Percentiles rank a stretch among this genome's conserved stretches.
Conservation (phyloP, 306 rosid genomes). For the Sesbania bispinosa region DNA sequence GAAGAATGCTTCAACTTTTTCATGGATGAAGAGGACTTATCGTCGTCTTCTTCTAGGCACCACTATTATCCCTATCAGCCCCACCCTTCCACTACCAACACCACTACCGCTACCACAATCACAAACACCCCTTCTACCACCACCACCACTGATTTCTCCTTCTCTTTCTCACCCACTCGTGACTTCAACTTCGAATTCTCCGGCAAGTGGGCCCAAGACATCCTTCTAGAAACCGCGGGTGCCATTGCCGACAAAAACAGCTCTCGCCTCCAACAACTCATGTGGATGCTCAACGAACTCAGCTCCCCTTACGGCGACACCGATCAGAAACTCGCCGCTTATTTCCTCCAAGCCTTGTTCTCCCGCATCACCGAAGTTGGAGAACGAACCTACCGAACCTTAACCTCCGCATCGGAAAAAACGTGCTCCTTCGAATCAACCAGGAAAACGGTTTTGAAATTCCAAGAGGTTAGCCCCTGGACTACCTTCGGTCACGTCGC, state of each 20-base stretch:
- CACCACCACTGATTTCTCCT: constrained; percentile 32
- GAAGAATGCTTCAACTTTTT: constrained; percentile 96
- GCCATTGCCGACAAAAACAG: constrained; percentile 72
- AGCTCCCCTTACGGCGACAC: constrained; percentile 82
- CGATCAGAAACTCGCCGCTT: constrained; percentile 72
- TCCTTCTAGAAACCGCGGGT: constrained; percentile 66
- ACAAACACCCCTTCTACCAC: constrained; percentile 12
- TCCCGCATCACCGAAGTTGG: constrained; percentile 79
- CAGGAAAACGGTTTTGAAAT: constrained; percentile 64
- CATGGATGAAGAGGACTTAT: constrained; percentile 97
- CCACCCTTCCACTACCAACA: constrained; percentile 29
- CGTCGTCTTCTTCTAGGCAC: constrained; percentile 80
- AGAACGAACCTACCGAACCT: constrained; percentile 53
- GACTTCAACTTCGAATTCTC: constrained; percentile 60
- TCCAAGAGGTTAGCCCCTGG: constrained; percentile 94
- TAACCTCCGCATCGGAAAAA: constrained; percentile 66
- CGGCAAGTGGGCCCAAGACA: constrained; percentile 61
- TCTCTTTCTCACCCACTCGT: constrained; percentile 44
- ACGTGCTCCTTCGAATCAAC: constrained; percentile 81
- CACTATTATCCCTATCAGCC: constrained; percentile 51
- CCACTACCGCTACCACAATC: constrained; percentile 1
- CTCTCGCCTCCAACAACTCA: constrained; percentile 61
- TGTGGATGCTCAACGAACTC: constrained; percentile 97
- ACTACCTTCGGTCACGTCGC: constrained; percentile 94
- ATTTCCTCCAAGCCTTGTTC: constrained; percentile 82